Evolutionary conservation across 352 stramenopile genomes (phyloP), one percentile per base, ranked within the genome.

Genomic region (Globisporangium takayamanum): DNA sequence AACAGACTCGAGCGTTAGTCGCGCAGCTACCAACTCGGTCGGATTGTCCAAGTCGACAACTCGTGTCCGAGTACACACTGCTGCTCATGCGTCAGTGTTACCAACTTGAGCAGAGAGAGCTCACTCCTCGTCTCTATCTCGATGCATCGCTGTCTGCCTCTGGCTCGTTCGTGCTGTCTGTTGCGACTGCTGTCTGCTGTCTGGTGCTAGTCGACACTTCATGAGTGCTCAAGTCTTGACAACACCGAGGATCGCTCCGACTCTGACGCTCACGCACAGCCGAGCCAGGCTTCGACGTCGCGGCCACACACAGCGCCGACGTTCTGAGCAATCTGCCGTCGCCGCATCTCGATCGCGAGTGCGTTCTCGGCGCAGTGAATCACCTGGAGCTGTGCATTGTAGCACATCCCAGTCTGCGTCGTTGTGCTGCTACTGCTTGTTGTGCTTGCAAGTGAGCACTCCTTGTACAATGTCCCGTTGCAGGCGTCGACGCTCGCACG

Each of bases 391-490:
- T 63, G 45, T 2, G 65, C 59, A 47, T 73, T 76, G 50, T 67
- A 78, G 53, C 72, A 78, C 63, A 78, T 78, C 1, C 64, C 64
- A 12, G 30, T 3, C 46, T 46, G 66, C 53, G 1, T 50, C 60
- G 25, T 20, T 55, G 10, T 2, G 51, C 12, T 46, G 41, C 39
- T n/a, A 12, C 39, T n/a, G 39, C 39, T 14, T 4, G 15, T 18
- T 22, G 22, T 22, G 39, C 30, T 44, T 44, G 41, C 8, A 26
- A 66, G 33, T 2, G 18, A 7, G 41, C 75, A 82, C 50, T 74
- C 45, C n/a, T 68, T 63, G 53, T 73, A 80, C 33, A 80, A 51
- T 3, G 59, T 74, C 1, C 74, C 74, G 44, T 78, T 69, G 63
- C 72, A 84, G 12, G 67, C 53, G 8, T 59, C 50, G 57, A 74